phyloP scores from a whole-genome alignment of 1,284 basidiomycete species.

The Leccinum griseonigrum region DNA sequence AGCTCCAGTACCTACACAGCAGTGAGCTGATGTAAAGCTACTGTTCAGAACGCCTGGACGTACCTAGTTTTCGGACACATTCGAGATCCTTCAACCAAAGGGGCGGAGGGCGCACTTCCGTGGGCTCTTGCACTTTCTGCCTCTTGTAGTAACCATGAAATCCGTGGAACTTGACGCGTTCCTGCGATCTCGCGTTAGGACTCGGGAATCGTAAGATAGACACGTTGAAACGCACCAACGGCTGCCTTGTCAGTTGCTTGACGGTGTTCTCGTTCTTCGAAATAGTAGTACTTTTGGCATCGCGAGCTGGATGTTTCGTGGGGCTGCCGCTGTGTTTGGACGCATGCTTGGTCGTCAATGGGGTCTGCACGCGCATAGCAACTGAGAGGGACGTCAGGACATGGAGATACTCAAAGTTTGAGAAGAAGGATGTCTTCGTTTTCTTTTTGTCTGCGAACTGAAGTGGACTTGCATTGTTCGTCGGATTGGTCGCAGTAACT shows the following conservation, averaged over 20 bases:
- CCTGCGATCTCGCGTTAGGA: slow-evolving; percentile 11
- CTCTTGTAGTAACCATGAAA: slow-evolving; percentile 10
- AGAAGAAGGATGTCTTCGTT: not conserved
- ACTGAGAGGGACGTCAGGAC: not conserved
- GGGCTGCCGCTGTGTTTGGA: slow-evolving; percentile 3
- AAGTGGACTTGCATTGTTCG: slow-evolving; percentile 18
- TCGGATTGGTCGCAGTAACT: slow-evolving; percentile 8
- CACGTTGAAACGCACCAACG: slow-evolving; percentile 4
- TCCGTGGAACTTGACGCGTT: slow-evolving; percentile 10
- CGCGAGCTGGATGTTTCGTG: slow-evolving; percentile 9
- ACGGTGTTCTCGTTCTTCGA: slow-evolving; percentile 3
- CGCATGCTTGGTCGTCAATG: slow-evolving; percentile 4
- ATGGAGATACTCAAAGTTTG: not conserved
- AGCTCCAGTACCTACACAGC: slow-evolving; percentile 37
- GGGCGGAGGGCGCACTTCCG: slow-evolving; percentile 30
- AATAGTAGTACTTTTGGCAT: not conserved
- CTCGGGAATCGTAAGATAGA: not conserved
- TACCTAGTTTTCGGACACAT: slow-evolving; percentile 40
- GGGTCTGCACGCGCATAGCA: slow-evolving; percentile 18
- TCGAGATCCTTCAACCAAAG: slow-evolving; percentile 39
- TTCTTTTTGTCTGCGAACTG: not conserved
- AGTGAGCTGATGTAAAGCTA: slow-evolving; percentile 3
- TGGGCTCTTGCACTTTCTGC: slow-evolving; percentile 11
- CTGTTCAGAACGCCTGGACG: not conserved
- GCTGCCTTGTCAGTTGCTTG: not conserved